Conservation (phyloP, 306 rosid species). For the Rosa chinensis region DNA sequence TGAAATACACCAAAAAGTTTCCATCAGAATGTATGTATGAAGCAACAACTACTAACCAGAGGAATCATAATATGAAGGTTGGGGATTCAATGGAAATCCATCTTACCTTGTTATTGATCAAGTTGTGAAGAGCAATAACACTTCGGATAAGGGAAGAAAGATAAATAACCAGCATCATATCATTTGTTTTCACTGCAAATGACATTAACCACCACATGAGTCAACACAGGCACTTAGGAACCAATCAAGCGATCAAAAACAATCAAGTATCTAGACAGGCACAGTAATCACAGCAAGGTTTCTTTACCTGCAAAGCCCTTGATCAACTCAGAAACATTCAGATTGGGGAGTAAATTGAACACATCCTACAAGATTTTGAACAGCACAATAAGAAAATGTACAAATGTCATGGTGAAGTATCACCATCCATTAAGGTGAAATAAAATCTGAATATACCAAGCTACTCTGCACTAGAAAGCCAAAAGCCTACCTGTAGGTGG, state of each 20-base stretch:
- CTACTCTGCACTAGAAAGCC: background rate
- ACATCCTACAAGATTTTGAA: conserved; percentile 44
- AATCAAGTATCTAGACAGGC: background rate
- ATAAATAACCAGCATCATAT: conserved; percentile 59
- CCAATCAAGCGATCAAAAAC: background rate
- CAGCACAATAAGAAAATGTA: background rate
- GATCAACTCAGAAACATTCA: conserved; percentile 50
- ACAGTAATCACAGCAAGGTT: background rate
- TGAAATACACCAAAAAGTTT: conserved; percentile 11
- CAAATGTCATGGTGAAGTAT: background rate
- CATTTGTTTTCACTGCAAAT: conserved; percentile 59
- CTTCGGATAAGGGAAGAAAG: conserved; percentile 59
- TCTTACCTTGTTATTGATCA: conserved; percentile 59
- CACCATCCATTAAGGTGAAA: background rate
- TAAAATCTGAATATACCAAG: background rate
- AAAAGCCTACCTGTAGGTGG: conserved; percentile 68
- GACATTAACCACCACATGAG: conserved; percentile 6
- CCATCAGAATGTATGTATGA: background rate
- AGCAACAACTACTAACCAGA: background rate
- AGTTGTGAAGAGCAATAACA: conserved; percentile 60
- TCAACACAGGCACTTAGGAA: background rate
- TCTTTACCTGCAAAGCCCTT: conserved; percentile 52
- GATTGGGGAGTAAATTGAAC: conserved; percentile 59
- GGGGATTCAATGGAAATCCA: background rate
- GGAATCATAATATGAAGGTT: background rate